Base-by-base conservation (phyloP, 192 early-diverging fungal genomes). In the Helicostylum pulchrum region DNA sequence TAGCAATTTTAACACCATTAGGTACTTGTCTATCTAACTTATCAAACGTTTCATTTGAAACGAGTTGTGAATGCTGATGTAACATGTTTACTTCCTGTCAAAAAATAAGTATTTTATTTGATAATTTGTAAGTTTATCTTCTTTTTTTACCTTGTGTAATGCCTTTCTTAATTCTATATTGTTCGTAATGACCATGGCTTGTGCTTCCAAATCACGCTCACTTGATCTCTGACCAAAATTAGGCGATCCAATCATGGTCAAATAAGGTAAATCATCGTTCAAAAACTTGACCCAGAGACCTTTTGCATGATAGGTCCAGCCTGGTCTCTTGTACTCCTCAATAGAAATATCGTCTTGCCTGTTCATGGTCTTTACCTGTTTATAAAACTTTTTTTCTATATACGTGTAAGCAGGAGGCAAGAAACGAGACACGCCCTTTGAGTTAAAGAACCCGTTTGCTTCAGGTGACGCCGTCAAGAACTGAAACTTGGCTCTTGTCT, bases 281-380 rank as follows among this genome's bases (percentile, higher is more conserved):
- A 79, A 74, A 23, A 84, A 68, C 57, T 83, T 83, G 49, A 87
- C 78, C 93, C 92, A 96, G 3, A 96, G 62, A 14, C 93, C 93
- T 87, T 99, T 99, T 2, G 90, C 93, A 69, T 99, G 97, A 70
- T 87, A 99, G 0, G 97, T 99, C 95, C 97, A 99, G 23, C 86
- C 88, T 5, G 75, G 68, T 32, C 91, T 70, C 11, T 72, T 68
- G 70, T 92, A 98, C 77, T 98, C 95, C 39, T 81, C 76, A 17
- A 97, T 84, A 4, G 78, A 73, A 55, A 93, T 87, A 44, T 74
- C 70, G 6, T 85, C 74, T 0, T 65, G 68, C 32, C 74, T 79
- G 7, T 76, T 61, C n/a, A 54, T 55, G 7, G 62, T 43, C 6
- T 72, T 69, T n/a, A 85, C 78, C 12, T 81, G 56, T 17, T 71